Evolutionary conservation across 2,329 filamentous ascomycete species (phyloP), one percentile per base, ranked within the genome.

Genomic region (Fusarium verticillioides): DNA sequence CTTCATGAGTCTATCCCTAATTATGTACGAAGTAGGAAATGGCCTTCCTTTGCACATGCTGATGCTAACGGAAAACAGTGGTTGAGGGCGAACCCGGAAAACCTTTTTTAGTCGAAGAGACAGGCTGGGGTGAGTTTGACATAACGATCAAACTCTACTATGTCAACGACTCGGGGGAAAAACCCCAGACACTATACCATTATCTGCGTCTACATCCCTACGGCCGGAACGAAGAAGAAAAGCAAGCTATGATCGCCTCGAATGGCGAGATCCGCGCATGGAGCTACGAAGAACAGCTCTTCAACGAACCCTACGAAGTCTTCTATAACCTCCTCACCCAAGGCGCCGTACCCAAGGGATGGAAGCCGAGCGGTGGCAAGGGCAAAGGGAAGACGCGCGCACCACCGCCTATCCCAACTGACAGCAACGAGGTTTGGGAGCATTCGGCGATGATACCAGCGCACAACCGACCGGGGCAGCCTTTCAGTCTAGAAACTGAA

Each of bases 81-180:
- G 87, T 96, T 78, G 95, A 97, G 78, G 89, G 90, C 69, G 89
- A 93, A 57, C 83, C 85, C 1, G 86, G 86, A n/a, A 87, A 89
- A 70, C 79, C 95, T 16, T 99, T 98, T 78, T 87, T 94, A 78
- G 93, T 98, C 69, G 90, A 90, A 71, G 96, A 98, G 83, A 98
- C 96, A 0, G 96, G 96, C 54, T 99, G 97, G 94, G 96, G 96
- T 78, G 96, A 98, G 84, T 99, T 99, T 85, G 94, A 96, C 81
- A 97, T 99, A 78, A 94, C 95, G 72, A 93, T 99, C 80, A 95
- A 97, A 80, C 88, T 99, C 49, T 97, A 97, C 85, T 99, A 98
- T 83, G 91, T 94, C 63, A 91, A 93, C 63, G 93, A 97, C 80
- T 93, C 92, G 42, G 91, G 90, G 77, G 96, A 99, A 85, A 99